Base-by-base conservation (phyloP, 805 yeast genomes). In the Candida suzukii region DNA sequence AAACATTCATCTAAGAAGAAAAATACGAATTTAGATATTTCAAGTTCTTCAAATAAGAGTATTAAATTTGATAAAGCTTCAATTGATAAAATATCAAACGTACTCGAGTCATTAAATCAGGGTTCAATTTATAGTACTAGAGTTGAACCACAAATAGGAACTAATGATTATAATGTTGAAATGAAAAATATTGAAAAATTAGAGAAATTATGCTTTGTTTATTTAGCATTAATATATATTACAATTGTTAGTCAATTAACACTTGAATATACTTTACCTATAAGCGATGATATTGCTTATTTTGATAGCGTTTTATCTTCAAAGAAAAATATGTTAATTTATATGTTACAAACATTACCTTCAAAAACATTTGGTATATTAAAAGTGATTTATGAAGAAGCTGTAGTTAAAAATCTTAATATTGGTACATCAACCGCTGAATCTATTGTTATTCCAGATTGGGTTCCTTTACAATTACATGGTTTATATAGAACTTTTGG, bases 221-320 rank as follows among this genome's bases (percentile, higher is more conserved):
- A 58, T 34, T 41, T 56, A 3, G 37, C 51, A 4, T 39, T 58
- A 5, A 40, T 51, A 13, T 33, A 52, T 9, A 39, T 49, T 12
- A 34, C 53, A 2, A 27, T 41, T 2, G 35, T 49, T 5, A 47
- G 55, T 24, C 47, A 66, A 24, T 46, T 54, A 2, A 48, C 74
- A 22, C 51, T 76, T 30, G 50, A 52, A 7, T 56, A 60, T 14
- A 73, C 80, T 2, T 46, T 72, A 4, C 70, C 74, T 9, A 47
- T 74, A 13, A 44, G 58, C 19, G 67, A 66, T 32, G 73, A 71
- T 46, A 47, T 74, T n/a, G 57, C 57, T 26, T 77, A 75, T 50
- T 76, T 71, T 66, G 73, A 74, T 22, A 39, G 56, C 2, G 52
- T 67, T 0, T 48, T 63, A 3, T 49, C 61, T 12, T 64, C 70